These are phyloP conservation scores for Ocimum tenuiflorum DNA, from an alignment of 257 asterid genomes.

Conservation along the genomic window DNA sequence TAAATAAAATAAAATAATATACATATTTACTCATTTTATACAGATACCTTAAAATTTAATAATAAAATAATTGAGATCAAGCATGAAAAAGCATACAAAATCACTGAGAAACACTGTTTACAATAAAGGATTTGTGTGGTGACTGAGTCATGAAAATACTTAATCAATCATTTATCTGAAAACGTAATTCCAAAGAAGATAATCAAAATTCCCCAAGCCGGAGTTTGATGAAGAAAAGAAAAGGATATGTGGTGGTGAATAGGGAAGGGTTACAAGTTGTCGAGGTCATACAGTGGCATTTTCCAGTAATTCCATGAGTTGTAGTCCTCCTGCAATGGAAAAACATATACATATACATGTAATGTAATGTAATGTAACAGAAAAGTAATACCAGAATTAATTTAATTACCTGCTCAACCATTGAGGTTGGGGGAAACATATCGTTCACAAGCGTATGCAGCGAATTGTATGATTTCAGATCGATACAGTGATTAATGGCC, in stretches of 20 bases:
- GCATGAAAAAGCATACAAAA: too few relatives aligned
- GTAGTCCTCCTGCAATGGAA: conserved; percentile 61
- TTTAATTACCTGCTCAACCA: conserved; percentile 85
- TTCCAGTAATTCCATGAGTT: conserved; percentile 96
- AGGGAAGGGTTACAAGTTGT: conserved; percentile 29
- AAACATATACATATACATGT: neutral
- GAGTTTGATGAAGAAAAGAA: conserved; percentile 11
- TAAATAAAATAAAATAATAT: too few relatives aligned
- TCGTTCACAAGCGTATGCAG: conserved; percentile 86
- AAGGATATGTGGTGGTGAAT: conserved; percentile 16
- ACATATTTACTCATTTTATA: too few relatives aligned
- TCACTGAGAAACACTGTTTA: too few relatives aligned
- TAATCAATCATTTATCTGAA: neutral
- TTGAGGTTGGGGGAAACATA: conserved; percentile 95
- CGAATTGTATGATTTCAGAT: conserved; percentile 87
- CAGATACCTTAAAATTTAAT: too few relatives aligned
- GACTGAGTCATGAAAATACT: too few relatives aligned
- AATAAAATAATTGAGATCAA: too few relatives aligned
- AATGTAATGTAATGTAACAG: neutral
- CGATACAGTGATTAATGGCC: conserved; percentile 81
- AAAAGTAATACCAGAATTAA: too few relatives aligned
- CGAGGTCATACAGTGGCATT: conserved; percentile 59
- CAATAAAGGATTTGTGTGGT: too few relatives aligned
- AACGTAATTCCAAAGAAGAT: too few relatives aligned
- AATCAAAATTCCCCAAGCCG: neutral